Percentiles rank a stretch among this genome's conserved stretches.
Evolutionary conservation across 352 stramenopile genomes (phyloP).

Genomic region (Pythium scleroteichum): DNA sequence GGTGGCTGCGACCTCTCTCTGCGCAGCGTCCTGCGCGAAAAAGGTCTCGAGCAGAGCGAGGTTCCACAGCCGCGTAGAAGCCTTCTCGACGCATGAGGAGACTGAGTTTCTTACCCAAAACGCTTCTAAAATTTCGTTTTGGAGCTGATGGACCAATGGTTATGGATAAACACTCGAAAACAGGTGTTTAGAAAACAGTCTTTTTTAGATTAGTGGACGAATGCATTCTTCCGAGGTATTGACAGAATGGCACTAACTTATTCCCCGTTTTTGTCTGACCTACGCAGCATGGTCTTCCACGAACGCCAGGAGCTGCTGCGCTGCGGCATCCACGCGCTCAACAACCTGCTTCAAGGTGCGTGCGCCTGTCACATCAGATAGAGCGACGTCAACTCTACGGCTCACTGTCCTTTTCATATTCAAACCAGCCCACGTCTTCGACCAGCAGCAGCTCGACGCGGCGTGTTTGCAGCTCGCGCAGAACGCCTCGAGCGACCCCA

Average conservation of each 20-base stretch:
- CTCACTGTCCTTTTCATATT: neutral
- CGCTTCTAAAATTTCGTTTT: no score
- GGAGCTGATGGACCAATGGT: no score
- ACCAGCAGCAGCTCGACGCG: conserved; percentile 47
- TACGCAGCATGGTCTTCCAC: conserved; percentile 46
- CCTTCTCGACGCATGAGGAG: no score
- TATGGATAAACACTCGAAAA: no score
- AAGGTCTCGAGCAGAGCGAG: neutral
- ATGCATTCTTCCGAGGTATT: neutral
- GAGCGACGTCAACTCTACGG: neutral
- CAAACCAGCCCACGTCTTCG: conserved; percentile 46
- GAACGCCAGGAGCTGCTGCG: conserved; percentile 73
- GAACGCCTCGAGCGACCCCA: conserved; percentile 18
- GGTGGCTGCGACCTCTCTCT: neutral
- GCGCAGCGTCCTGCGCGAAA: neutral
- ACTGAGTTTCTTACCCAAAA: no score
- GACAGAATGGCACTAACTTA: conserved; percentile 1
- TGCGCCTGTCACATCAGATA: neutral
- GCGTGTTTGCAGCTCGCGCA: conserved; percentile 42
- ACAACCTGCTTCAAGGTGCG: conserved; percentile 76
- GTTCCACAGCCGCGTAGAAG: neutral
- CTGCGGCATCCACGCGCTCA: conserved; percentile 80
- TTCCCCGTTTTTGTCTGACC: no score
- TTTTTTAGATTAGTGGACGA: no score
- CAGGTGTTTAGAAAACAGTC: no score